Base-by-base conservation (phyloP, 352 stramenopile species). In the Aphanomyces invadans region DNA sequence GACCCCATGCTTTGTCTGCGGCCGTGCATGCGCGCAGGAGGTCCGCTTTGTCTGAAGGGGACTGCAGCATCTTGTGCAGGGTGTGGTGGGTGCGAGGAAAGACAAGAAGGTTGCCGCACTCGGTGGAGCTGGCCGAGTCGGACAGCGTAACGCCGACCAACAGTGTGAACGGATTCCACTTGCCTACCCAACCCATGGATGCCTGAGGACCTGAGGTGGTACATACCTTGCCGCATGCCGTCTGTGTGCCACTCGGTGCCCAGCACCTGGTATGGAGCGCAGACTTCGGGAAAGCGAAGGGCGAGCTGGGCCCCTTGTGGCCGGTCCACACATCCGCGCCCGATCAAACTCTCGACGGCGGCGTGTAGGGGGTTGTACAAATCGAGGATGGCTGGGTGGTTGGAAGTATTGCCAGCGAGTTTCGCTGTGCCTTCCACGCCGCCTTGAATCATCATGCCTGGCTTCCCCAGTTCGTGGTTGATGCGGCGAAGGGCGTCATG, bases 161-260 rank as follows among this genome's bases (percentile, higher is more conserved):
- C 21, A 90, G 70, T 7, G 74, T 83, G 69, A 90, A 92, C 19
- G 83, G 83, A 46, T 90, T 81, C 29, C 76, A 70, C 53, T 75
- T 79, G 53, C 81, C 60, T 67, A 57, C 3, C n/a, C n/a, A n/a
- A n/a, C n/a, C n/a, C n/a, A n/a, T n/a, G n/a, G n/a, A n/a, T n/a
- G n/a, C n/a, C n/a, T n/a, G n/a, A n/a, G n/a, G n/a, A n/a, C n/a
- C n/a, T n/a, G n/a, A n/a, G n/a, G n/a, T n/a, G n/a, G n/a, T n/a
- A n/a, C n/a, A n/a, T 23, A 67, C 60, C 80, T 69, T 92, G 83
- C 1, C 81, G 76, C 83, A 92, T 89, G 32, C 81, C 83, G 51
- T 90, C 83, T 21, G 80, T 92, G 72, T 92, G 83, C 83, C 83
- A 92, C 68, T 92, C 81, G 2, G 79, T 89, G 17, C 83, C 83